Base-by-base conservation (phyloP, 2,329 filamentous ascomycete species). In the Metarhizium anisopliae region DNA sequence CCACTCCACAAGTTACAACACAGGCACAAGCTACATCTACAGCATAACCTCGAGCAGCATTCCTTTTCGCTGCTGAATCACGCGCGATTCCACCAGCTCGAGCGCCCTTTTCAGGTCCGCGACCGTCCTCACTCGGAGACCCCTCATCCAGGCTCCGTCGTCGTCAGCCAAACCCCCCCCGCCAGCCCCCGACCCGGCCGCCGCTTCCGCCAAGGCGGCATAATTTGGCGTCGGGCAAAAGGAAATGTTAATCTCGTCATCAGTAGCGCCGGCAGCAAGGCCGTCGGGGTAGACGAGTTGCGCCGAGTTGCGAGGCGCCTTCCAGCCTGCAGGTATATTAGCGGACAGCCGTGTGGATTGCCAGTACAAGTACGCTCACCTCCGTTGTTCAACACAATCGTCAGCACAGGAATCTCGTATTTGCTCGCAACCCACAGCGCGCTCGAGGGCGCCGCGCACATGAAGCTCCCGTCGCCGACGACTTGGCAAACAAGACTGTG, bases 341-440 rank as follows among this genome's bases (percentile, higher is more conserved):
- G 47, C 20, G 1, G 20, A 25, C 20, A 25, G 20, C 20, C 20
- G 3, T 25, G 20, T 25, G 3, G 2, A 25, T 25, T 1, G 20
- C 3, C 20, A 25, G 3, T 25, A 3, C 42, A 10, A 20, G 14
- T 6, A 52, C 18, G 25, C 59, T 32, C 53, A 63, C 76, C 76
- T 54, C 74, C 73, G 60, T 79, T 79, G 56, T 78, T 79, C 45
- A 79, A 62, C 2, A 79, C 71, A 47, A 79, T 70, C 0, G 75
- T 78, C 56, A 79, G 59, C 2, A 78, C 65, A 0, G 77, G 76
- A 40, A 78, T 76, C 8, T 69, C 63, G 58, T 78, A 79, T 36
- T 74, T 68, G 59, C 67, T 68, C 4, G 74, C 65, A 25, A 79
- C 75, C 76, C 76, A 79, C 60, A 77, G 71, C 16, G 76, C 75